Evolutionary conservation across 192 early-diverging fungal species (phyloP), one percentile per base, ranked within the genome.

Genomic region (Entomortierella lignicola): DNA sequence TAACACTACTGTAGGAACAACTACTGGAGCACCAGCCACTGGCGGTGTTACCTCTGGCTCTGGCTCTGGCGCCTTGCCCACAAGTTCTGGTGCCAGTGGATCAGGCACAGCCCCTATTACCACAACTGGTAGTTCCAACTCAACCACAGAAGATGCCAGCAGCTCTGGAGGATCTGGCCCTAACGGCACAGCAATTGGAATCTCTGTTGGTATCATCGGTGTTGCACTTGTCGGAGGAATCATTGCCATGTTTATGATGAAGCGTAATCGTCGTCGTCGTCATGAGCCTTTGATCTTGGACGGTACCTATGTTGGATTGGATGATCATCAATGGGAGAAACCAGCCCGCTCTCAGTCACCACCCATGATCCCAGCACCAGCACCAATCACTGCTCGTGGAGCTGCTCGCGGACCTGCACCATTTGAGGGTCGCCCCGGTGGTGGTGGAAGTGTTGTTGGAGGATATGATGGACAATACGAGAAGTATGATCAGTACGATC

Each of bases 181-280:
- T 47, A 69, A 47, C 15, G 61, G 66, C 1, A 63, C 74, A 4
- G 74, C 74, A 11, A 63, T 77, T 54, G 74, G 74, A 1, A 77
- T 77, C 41, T 77, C 74, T 31, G 13, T 77, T 8, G 74, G 74
- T 6, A 69, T 77, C 52, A 69, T 77, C 41, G 74, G 74, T 44
- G 26, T 77, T 20, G 74, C 74, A 2, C 23, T 27, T 13, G 50
- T 59, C 7, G 66, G 26, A 17, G 74, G 74, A 29, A 29, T 8
- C 2, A 21, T 44, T 8, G 60, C 74, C 12, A 44, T 77, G 13
- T 48, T 68, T 51, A 64, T 77, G 74, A 77, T 77, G 61, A 69
- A 60, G 34, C 66, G 74, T 37, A 54, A 52, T 44, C 74, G 74
- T 44, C 74, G 74, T 43, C 74, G 61, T 59, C 74, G 74, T 44